phyloP scores from a whole-genome alignment of 805 yeast genomes.

The Cyberlindnera veronae region DNA sequence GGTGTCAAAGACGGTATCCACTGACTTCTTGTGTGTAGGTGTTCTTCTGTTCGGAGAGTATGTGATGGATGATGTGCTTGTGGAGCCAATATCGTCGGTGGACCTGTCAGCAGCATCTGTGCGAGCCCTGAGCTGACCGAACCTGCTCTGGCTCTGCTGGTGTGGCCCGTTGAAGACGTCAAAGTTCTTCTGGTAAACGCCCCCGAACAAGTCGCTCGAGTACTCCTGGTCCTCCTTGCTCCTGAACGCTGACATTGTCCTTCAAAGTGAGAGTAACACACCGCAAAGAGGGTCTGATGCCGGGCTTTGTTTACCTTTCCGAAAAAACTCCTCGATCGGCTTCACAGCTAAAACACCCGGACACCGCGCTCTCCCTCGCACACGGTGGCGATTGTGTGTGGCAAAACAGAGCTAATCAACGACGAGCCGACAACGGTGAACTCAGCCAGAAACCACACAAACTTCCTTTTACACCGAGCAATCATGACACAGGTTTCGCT shows the following conservation, averaged over 20 bases:
- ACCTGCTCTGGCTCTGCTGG: slow-evolving; percentile 19
- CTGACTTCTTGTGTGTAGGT: slow-evolving; percentile 23
- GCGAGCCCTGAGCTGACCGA: slow-evolving; percentile 20
- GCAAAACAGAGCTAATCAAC: too few species aligned
- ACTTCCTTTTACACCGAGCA: too few species aligned
- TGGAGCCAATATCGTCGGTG: slow-evolving; percentile 18
- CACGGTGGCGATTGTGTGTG: slow-evolving; percentile 1
- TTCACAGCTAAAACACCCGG: slow-evolving; percentile 2
- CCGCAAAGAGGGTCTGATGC: too few species aligned
- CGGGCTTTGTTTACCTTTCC: slow-evolving; percentile 11
- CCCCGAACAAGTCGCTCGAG: slow-evolving; percentile 26
- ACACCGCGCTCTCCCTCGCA: background rate
- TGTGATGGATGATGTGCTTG: slow-evolving; percentile 13
- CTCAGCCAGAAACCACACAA: background rate
- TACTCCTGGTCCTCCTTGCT: slow-evolving; percentile 20
- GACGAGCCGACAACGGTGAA: background rate
- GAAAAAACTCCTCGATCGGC: background rate
- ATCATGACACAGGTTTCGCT: slow-evolving; percentile 31
- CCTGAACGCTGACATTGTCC: slow-evolving; percentile 15
- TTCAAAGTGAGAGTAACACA: background rate
- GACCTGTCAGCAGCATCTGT: slow-evolving; percentile 20
- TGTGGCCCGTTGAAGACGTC: slow-evolving; percentile 22
- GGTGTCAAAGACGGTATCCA: slow-evolving; percentile 19
- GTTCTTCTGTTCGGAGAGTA: slow-evolving; percentile 27
- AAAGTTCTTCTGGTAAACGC: slow-evolving; percentile 21